These are phyloP conservation scores for Jaltomata sinuosa DNA, from an alignment of 257 asterid genomes.

Conservation along the genomic window DNA sequence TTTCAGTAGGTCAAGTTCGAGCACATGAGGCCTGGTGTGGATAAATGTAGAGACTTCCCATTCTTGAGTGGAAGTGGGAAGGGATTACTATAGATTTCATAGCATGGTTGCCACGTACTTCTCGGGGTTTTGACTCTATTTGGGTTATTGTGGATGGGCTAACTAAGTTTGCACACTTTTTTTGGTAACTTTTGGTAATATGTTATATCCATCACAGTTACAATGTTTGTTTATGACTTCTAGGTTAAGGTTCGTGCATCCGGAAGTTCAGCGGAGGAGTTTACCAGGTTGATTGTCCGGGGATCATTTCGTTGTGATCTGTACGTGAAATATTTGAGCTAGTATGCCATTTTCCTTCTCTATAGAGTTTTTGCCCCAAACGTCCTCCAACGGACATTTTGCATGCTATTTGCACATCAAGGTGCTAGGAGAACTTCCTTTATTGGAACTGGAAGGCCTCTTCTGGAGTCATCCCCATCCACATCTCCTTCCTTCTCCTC, in stretches of 20 bases:
- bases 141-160: no score
- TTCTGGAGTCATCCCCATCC: constrained; percentile 31
- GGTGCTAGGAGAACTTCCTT: constrained; percentile 48
- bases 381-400: constrained; percentile 64
- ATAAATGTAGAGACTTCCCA: no score
- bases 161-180: no score
- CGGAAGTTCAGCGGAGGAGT: constrained; percentile 73
- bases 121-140: no score
- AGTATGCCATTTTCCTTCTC: constrained; percentile 73
- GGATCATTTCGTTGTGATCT: constrained; percentile 81
- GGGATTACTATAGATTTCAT: no score
- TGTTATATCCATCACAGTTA: not conserved
- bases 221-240: not conserved
- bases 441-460: constrained; percentile 63
- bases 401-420: constrained; percentile 40
- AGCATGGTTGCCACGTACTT: no score
- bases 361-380: constrained; percentile 71
- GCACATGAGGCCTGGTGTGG: no score
- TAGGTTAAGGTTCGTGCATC: constrained; percentile 42
- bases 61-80: no score
- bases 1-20: no score
- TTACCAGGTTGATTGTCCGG: constrained; percentile 53
- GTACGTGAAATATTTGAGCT: constrained; percentile 66
- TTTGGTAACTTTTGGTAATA: not conserved
- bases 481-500: not conserved